Evolutionary conservation across 1,139 yeast species (phyloP).

Genomic region (Zygoascus meyerae): DNA sequence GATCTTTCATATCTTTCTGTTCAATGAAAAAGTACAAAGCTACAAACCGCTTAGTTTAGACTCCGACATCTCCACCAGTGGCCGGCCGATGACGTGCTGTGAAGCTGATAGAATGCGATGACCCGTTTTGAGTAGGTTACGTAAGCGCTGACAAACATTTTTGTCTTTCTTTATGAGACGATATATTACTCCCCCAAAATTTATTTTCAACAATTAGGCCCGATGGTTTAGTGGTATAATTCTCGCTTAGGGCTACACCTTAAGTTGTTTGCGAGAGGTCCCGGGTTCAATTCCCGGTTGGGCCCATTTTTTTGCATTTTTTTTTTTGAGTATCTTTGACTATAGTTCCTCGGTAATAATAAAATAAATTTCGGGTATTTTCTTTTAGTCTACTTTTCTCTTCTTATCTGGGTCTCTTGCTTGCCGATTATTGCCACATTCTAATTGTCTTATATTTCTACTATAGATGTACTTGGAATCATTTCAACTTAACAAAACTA

Average conservation of each 20-base stretch:
- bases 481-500: not conserved
- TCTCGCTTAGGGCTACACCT: constrained; percentile 36
- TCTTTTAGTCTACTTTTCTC: no score
- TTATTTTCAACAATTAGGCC: constrained; percentile 15
- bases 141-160: not conserved
- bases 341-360: not conserved
- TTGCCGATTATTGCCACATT: no score
- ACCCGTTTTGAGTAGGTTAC: not conserved
- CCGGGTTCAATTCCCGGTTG: constrained; percentile 34
- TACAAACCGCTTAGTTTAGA: no score
- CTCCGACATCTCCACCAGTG: no score
- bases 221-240: constrained; percentile 41
- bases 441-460: no score
- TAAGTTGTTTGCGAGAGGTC: constrained; percentile 30
- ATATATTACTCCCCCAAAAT: no score
- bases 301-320: constrained; percentile 26
- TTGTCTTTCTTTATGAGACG: no score
- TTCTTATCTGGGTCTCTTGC: no score
- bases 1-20: constrained; percentile 2
- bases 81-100: not conserved
- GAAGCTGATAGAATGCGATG: not conserved
- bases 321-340: not conserved
- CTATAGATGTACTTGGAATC: no score
- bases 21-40: not conserved
- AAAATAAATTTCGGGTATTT: no score